Evolutionary conservation across 2,329 filamentous ascomycete genomes (phyloP), one percentile per base, ranked within the genome.

Genomic region (Aciculosporium take): DNA sequence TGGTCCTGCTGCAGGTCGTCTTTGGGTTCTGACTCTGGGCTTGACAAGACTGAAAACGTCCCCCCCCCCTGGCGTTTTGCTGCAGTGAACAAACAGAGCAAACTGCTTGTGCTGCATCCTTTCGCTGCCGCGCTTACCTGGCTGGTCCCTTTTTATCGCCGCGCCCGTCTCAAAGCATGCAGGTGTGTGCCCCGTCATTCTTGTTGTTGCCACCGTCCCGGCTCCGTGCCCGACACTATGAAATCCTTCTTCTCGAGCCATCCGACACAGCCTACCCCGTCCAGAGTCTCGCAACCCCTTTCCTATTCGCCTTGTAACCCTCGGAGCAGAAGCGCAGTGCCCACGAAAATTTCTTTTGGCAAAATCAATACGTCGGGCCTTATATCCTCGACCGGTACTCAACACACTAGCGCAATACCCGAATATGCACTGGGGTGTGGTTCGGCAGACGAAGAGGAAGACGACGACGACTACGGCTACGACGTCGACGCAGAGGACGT

Each of bases 231-330:
- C 29, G 21, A n/a, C 39, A 33, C 21, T 23, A 48, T 48, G 45
- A 46, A 28, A 39, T 48, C 40, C 18, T 38, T 46, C 23, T 46
- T 46, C 24, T 45, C 40, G n/a, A 41, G 28, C 38, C 37, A 31
- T 34, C 34, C 46, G 28, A 39, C 39, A 34, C 44, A 37, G 24
- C n/a, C 31, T 40, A 17, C 24, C 29, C 15, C 40, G 12, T 41
- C 45, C n/a, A 15, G 34, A 9, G 36, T 15, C 38, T 31, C 37
- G 30, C 35, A 32, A n/a, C 37, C 39, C 20, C 39, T 20, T 31
- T 29, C 18, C 12, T 20, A 3, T 13, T 33, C 15, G 24, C 10
- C 21, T n/a, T 10, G 13, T 28, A 33, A 17, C 18, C 15, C 35
- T 29, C 17, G 35, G 8, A 33, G 27, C 25, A 13, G 29, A 30